A percentile compares a stretch with the other conserved stretches of the same genome.
phyloP scores from a whole-genome alignment of 2,329 filamentous ascomycete species.

The Pyricularia sp. region DNA sequence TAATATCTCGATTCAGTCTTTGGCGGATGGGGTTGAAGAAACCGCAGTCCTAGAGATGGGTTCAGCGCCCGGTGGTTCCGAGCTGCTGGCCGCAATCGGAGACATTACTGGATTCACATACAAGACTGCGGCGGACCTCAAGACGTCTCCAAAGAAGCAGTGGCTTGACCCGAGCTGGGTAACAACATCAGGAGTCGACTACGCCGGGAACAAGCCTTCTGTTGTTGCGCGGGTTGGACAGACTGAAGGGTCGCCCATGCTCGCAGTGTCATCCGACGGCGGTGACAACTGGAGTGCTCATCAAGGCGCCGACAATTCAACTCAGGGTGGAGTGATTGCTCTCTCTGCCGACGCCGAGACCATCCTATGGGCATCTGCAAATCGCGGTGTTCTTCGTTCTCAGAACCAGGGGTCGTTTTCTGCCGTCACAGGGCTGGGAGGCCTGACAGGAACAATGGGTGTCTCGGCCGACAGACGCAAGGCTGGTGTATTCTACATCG shows the following conservation, averaged over 20 bases:
- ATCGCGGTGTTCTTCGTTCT: slow-evolving; percentile 28
- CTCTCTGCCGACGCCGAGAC: slow-evolving; percentile 37
- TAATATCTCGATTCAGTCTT: slow-evolving; percentile 34
- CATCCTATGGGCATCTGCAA: slow-evolving; percentile 31
- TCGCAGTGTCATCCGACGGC: slow-evolving; percentile 35
- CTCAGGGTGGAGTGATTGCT: slow-evolving; percentile 32
- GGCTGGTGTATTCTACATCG: slow-evolving; percentile 36
- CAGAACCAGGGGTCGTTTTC: slow-evolving; percentile 27
- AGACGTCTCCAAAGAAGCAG: slow-evolving; percentile 26
- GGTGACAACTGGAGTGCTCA: slow-evolving; percentile 35
- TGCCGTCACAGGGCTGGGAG: slow-evolving; percentile 29
- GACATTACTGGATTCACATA: slow-evolving; percentile 41
- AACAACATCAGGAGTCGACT: slow-evolving; percentile 32
- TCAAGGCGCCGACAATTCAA: slow-evolving; percentile 29
- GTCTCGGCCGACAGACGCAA: slow-evolving; percentile 42
- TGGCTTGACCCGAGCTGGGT: slow-evolving; percentile 36
- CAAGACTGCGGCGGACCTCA: slow-evolving; percentile 20
- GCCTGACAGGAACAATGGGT: slow-evolving; percentile 29
- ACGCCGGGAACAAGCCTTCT: slow-evolving; percentile 29
- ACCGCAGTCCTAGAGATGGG: slow-evolving; percentile 34
- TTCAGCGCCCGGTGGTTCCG: slow-evolving; percentile 34
- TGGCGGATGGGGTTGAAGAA: slow-evolving; percentile 43
- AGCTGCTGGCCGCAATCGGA: slow-evolving; percentile 36
- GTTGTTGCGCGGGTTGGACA: slow-evolving; percentile 39
- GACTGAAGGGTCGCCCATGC: slow-evolving; percentile 25